A percentile compares a stretch with the other conserved stretches of the same genome.
phyloP scores from a whole-genome alignment of 2,329 filamentous ascomycete species.

The Penicillium corylophilum region DNA sequence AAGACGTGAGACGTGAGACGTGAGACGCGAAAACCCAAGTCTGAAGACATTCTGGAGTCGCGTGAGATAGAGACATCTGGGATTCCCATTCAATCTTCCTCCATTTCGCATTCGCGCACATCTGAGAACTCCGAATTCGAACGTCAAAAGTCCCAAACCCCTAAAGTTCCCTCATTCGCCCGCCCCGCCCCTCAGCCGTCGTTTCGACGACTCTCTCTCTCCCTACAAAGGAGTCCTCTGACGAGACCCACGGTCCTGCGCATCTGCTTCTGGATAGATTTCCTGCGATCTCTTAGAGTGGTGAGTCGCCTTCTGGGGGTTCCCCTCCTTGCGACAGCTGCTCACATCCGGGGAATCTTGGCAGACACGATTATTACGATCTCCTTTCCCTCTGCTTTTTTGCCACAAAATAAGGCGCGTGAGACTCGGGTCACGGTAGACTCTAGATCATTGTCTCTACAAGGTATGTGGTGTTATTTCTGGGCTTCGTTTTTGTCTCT shows the following conservation, averaged over 20 bases:
- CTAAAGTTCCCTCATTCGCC: not conserved
- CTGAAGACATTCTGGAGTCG: not conserved
- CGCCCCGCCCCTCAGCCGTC: slow-evolving; percentile 9
- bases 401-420: slow-evolving; percentile 1
- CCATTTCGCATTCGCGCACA: not conserved
- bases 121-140: not conserved
- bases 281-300: slow-evolving; percentile 30
- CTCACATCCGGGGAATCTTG: slow-evolving; percentile 9
- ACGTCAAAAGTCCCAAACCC: not conserved
- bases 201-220: slow-evolving; percentile 1
- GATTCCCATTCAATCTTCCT: not conserved
- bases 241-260: slow-evolving; percentile 28
- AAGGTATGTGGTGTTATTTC: slow-evolving; percentile 7
- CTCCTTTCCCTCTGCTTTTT: slow-evolving; percentile 16
- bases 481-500: not conserved
- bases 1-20: not conserved
- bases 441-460: slow-evolving; percentile 3
- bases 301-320: slow-evolving; percentile 25
- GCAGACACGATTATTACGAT: slow-evolving; percentile 30
- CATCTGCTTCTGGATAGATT: slow-evolving; percentile 27
- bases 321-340: slow-evolving; percentile 1
- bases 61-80: not conserved
- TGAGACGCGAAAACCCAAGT: no score
- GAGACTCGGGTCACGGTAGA: slow-evolving; percentile 6
- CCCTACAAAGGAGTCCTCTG: slow-evolving; percentile 14